phyloP scores from a whole-genome alignment of 345 rosid species.

The Citrus glauca region DNA sequence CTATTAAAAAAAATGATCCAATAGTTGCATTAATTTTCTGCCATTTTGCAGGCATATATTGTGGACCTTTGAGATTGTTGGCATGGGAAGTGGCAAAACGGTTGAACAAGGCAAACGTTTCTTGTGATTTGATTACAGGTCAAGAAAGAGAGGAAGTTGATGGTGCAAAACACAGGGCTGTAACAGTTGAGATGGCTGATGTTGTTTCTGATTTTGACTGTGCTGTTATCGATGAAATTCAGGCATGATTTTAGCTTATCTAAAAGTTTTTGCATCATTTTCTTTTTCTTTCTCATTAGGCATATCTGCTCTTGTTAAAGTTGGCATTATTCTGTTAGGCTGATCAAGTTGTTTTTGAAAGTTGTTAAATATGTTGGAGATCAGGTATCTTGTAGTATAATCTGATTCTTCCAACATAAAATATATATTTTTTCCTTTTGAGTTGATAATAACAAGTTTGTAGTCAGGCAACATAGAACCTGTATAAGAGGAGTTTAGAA shows the following conservation, averaged over 20 bases:
- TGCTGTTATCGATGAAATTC: slow-evolving; percentile 89
- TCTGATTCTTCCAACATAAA: not conserved
- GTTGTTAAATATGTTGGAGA: not conserved
- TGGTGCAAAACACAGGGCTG: slow-evolving; percentile 87
- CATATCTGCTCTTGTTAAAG: not conserved
- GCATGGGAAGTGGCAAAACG: slow-evolving; percentile 95
- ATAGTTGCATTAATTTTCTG: not conserved
- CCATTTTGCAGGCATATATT: slow-evolving; percentile 66
- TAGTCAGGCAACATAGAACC: not conserved
- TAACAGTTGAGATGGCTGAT: slow-evolving; percentile 97
- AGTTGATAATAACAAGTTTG: not conserved
- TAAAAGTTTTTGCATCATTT: not conserved
- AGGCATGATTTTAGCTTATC: slow-evolving; percentile 35
- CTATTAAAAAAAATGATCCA: not conserved
- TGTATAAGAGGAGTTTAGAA: not conserved
- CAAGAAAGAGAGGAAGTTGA: slow-evolving; percentile 87
- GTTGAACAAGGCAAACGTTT: slow-evolving; percentile 79
- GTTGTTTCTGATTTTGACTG: slow-evolving; percentile 57
- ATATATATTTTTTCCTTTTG: not conserved
- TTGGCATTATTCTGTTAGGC: not conserved
- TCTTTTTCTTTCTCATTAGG: not conserved
- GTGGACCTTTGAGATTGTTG: slow-evolving; percentile 93
- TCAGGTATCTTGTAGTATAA: not conserved
- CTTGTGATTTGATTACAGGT: slow-evolving; percentile 88
- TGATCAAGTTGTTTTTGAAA: not conserved